phyloP scores from a whole-genome alignment of 176 grass and related monocot genomes.

The Hordeum marinum region DNA sequence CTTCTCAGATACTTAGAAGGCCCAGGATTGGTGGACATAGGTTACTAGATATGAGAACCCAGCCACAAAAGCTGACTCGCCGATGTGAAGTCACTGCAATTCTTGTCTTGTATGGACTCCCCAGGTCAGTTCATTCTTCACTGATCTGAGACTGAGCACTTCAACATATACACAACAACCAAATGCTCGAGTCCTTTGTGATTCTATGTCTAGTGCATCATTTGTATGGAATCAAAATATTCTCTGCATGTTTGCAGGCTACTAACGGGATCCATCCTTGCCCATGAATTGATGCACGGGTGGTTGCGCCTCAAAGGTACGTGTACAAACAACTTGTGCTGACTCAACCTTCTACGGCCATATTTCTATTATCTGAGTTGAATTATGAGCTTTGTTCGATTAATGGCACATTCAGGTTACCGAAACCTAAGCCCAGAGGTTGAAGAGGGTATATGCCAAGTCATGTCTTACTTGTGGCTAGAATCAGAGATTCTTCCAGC shows the following conservation, averaged over 20 bases:
- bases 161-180: not conserved
- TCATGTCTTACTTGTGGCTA: slow-evolving; percentile 88
- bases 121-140: slow-evolving; percentile 55
- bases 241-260: slow-evolving; percentile 50
- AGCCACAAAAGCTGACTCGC: slow-evolving; percentile 69
- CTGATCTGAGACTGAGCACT: not conserved
- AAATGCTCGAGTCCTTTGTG: not conserved
- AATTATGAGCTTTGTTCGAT: not conserved
- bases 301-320: slow-evolving; percentile 96
- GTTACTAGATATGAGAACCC: slow-evolving; percentile 73
- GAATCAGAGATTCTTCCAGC: slow-evolving; percentile 89
- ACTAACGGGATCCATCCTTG: slow-evolving; percentile 91
- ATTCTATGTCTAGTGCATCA: not conserved
- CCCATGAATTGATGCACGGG: slow-evolving; percentile 92
- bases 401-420: slow-evolving; percentile 49
- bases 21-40: slow-evolving; percentile 72
- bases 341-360: not conserved
- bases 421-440: slow-evolving; percentile 62
- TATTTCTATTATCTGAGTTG: not conserved
- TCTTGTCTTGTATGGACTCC: slow-evolving; percentile 88
- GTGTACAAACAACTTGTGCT: not conserved
- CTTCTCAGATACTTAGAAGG: slow-evolving; percentile 63
- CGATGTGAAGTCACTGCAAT: slow-evolving; percentile 88
- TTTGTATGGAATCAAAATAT: slow-evolving; percentile 5
- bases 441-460: slow-evolving; percentile 96